Evolutionary conservation across 2,329 filamentous ascomycete genomes (phyloP), one percentile per base, ranked within the genome.

Genomic region (Trichophyton benhamiae): DNA sequence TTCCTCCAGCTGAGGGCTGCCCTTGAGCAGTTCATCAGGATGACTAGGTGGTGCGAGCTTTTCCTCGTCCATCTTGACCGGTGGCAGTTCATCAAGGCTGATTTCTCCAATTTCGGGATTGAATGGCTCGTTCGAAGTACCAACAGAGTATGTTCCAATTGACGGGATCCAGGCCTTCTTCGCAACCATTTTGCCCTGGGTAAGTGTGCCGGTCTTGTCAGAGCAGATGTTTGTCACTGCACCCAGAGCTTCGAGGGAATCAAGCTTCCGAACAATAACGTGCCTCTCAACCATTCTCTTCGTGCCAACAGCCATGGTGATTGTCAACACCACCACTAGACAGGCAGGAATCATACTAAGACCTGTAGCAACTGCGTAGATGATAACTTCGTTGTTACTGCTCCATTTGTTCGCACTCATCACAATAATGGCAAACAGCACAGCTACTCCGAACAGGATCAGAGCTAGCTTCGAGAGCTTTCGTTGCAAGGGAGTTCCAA

Each of bases 341-440:
- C 81, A 82, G 3, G 82, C 83, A 0, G 83, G 83, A 66, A 86
- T 83, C 80, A 85, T 85, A 36, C 78, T 81, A 17, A 85, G 71
- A 22, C 79, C 80, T 0, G 79, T 82, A 0, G 81, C 82, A 6
- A 85, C 82, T 2, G 82, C 83, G 66, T 85, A 85, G 65, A 86
- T 86, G 65, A 87, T 83, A 63, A 87, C 83, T 65, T 86, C 82
- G 30, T 78, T 77, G 36, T 77, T 73, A 41, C 72, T 71, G n/a
- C 76, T 72, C 69, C 83, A 84, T 0, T 78, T 67, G 71, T 87
- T 88, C 60, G 85, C 82, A 5, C 78, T 85, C 53, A 87, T 79
- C 44, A 88, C 85, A 66, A 89, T 83, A 65, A 89, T 81, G 7
- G 85, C 85, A 64, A 85, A 86, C 27, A 88, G 67, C 11, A 89